Evolutionary conservation across 805 yeast genomes (phyloP), one percentile per base, ranked within the genome.

Genomic region (Myxozyma neotropica): DNA sequence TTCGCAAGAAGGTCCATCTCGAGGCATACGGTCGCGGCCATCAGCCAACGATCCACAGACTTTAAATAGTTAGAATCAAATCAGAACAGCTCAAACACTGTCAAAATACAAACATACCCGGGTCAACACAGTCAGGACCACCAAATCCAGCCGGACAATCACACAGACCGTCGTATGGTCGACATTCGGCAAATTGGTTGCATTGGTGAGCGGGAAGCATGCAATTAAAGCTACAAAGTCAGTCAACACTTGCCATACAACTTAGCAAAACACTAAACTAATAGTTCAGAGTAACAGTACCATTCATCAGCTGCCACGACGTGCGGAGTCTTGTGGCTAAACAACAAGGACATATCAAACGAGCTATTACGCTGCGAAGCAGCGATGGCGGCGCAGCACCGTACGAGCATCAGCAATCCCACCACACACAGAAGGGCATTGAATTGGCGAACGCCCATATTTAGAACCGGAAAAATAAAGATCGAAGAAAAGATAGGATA

Each of bases 71-170:
- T 29, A 29, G 33, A 29, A 10, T 10, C 33, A 29, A 42, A 45
- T 47, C 45, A 35, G 23, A 42, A 39, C 35, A 36, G 21, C 24
- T 26, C 12, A 24, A 42, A n/a, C 23, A 36, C 82, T 73, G 0
- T 2, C 7, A 40, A 23, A 36, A 29, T n/a, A 13, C 13, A 7
- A 39, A 40, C 61, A 6, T 39, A 63, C 68, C 63, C 1, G 99
- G 97, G 68, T 82, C 81, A 0, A 90, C 81, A 74, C 99, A 94
- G 72, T 94, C 97, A 68, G 84, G 84, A 6, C 98, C 97, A 2
- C 96, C 97, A 75, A 87, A 94, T 0, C 99, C 99, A 39, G 83
- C 85, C 44, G 89, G 82, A 75, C 99, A 94, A 55, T 89, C 95
- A 76, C 99, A 94, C 70, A 85, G 80, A 1, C 99, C 99, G 3